Base-by-base conservation (phyloP, 2,329 filamentous ascomycete species). In the Torrubiella hemipterigena region DNA sequence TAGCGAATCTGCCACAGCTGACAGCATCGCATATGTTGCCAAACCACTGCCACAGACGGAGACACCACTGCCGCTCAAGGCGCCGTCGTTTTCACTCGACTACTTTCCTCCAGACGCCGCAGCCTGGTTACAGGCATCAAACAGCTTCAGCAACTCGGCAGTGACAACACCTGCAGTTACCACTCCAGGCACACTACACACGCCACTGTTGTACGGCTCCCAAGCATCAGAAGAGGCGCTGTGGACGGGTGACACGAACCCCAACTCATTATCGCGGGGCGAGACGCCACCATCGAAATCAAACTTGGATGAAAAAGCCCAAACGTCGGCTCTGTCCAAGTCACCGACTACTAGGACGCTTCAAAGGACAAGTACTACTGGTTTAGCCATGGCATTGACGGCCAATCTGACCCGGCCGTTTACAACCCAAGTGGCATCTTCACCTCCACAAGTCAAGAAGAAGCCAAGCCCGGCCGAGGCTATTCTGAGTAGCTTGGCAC, bases 71-170 rank as follows among this genome's bases (percentile, higher is more conserved):
- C 66, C 73, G 3, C 65, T 77, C 58, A 79, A 79, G 48, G 73
- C 72, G 1, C 73, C 71, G 1, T 71, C 73, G 0, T 80, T 79
- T 43, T 78, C 75, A 1, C 54, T 80, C 3, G 73, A 78, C 36
- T 80, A 80, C 43, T 77, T 77, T 38, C 73, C 75, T 1, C 69
- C 65, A 1, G 66, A 76, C 37, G 63, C 61, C 3, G 61, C 63
- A 1, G 53, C 66, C 10, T 74, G 69, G 70, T n/a, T n/a, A n/a
- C n/a, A n/a, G n/a, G 47, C 61, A 16, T 63, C 66, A 39, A 58
- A 60, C 30, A 73, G 66, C 33, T 64, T 67, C 24, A 61, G 58
- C 11, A 66, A 65, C 38, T 77, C 73, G 2, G 65, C 52, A 10
- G 55, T 66, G 13, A 71, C 69, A 3, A 77, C 73, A 2, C 69